Evolutionary conservation across 2,329 filamentous ascomycete genomes (phyloP), one percentile per base, ranked within the genome.

Genomic region (Magnaporthales sp.): DNA sequence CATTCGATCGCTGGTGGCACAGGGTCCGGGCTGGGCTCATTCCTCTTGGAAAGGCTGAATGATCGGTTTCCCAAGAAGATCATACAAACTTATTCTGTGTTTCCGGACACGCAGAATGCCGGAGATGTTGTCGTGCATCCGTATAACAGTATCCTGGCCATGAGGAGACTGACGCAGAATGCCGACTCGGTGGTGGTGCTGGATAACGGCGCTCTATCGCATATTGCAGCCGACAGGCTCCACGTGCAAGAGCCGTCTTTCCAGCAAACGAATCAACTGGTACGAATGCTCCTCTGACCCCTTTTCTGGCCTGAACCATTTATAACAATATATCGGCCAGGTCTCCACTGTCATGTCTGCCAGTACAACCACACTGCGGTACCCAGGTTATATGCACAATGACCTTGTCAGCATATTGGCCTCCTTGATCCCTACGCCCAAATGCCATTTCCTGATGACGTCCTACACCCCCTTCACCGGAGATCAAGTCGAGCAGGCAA

Each of bases 371-470:
- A 97, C 96, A 2, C 87, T 99, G 64, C 87, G 95, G 75, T 99
- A 99, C 77, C 95, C 95, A 1, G 95, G 95, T 54, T 99, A 99
- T 80, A 99, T 99, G 95, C 95, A 99, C 83, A 99, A 99, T 78
- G 95, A 99, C 75, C 89, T 99, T 19, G 93, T 97, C 74, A 95
- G 94, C 78, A 98, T 99, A 73, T 86, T 99, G 67, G 95, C 96
- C 27, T 96, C 93, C 24, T 85, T 99, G 58, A 98, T 99, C 69
- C 95, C 95, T 1, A 99, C 94, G 0, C 96, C 95, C 10, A 89
- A 95, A 72, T 97, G 93, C 76, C 96, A 99, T 80, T 99, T 99
- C 85, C 84, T 99, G 68, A 96, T 97, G 88, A 99, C 95, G 5
- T 92, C 94, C 60, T 99, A 99, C 81, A 99, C 95, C 0, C 95